A percentile compares a stretch with the other conserved stretches of the same genome.
These are phyloP conservation scores for Orbilia javanica DNA, from an alignment of 2,329 filamentous ascomycete genomes.

Conservation along the genomic window DNA sequence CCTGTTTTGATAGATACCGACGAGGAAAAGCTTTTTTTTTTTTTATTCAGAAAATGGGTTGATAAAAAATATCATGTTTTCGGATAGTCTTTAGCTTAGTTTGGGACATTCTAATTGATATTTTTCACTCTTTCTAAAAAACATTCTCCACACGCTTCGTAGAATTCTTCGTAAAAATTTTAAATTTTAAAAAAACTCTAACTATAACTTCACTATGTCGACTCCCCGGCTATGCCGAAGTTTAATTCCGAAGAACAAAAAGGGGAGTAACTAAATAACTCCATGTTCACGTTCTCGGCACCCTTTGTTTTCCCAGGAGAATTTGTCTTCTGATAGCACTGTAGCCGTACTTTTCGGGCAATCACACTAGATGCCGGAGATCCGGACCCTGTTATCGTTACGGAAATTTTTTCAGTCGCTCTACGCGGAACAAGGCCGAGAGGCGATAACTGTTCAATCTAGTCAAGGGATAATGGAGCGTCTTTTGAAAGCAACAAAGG, in stretches of 20 bases:
- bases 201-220: too few species aligned
- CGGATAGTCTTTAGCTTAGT: slow-evolving; percentile 25
- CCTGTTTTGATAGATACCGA: slow-evolving; percentile 55
- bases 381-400: neutral
- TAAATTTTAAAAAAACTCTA: neutral
- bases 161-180: neutral
- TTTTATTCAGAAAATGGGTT: slow-evolving; percentile 37
- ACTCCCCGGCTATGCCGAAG: too few species aligned
- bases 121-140: slow-evolving; percentile 15
- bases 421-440: slow-evolving; percentile 6
- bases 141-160: neutral
- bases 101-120: slow-evolving; percentile 4
- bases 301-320: neutral
- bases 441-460: neutral
- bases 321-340: neutral
- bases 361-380: slow-evolving; percentile 10
- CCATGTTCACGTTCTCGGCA: neutral
- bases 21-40: slow-evolving; percentile 29
- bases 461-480: neutral
- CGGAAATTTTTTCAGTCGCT: neutral
- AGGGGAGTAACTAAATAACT: too few species aligned
- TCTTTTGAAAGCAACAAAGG: neutral
- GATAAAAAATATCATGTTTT: slow-evolving; percentile 45
- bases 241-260: too few species aligned
- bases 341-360: neutral